Base-by-base conservation (phyloP, 2,329 filamentous ascomycete genomes). In the Penicillium sp. region DNA sequence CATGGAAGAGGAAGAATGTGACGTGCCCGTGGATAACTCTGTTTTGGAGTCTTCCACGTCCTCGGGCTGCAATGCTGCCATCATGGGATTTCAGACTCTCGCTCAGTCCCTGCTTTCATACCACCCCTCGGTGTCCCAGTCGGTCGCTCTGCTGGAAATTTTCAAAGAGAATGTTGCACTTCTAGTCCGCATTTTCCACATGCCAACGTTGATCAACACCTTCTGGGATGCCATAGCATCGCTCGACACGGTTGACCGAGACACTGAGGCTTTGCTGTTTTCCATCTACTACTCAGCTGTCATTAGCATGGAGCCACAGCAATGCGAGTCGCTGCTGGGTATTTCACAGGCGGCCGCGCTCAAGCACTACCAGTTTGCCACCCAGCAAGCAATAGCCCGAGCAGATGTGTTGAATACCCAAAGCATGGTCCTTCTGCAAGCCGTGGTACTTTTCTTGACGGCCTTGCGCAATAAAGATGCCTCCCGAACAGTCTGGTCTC, bases 341-440 rank as follows among this genome's bases (percentile, higher is more conserved):
- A 65, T 75, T 48, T 66, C 73, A 18, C 71, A 75, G 36, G 34
- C 58, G 3, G 49, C 64, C 1, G 57, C 77, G 2, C 58, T 79
- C 11, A 61, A 65, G 28, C 69, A 69, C 34, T 82, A 80, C 54
- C 74, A 77, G 5, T 79, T 78, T 47, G 79, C 71, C 2, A 56
- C 75, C 2, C 76, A 82, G 53, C 79, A 81, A 52, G 76, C 76
- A 2, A 66, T 83, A 28, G 76, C 79, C 2, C 67, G 77, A 9
- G 78, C 78, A 4, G 74, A 79, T 44, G 77, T 83, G 39, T 59
- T 83, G 1, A 75, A 72, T 32, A 77, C 75, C 5, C 74, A 78
- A 36, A 78, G 78, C 54, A 64, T 76, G 6, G 63, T 78, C 28
- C 69, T 80, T 2, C 60, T 83, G 4, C 78, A 82, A 56, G 76